These are phyloP conservation scores for Abelmoschus esculentus DNA, from an alignment of 345 rosid genomes.

Conservation along the genomic window DNA sequence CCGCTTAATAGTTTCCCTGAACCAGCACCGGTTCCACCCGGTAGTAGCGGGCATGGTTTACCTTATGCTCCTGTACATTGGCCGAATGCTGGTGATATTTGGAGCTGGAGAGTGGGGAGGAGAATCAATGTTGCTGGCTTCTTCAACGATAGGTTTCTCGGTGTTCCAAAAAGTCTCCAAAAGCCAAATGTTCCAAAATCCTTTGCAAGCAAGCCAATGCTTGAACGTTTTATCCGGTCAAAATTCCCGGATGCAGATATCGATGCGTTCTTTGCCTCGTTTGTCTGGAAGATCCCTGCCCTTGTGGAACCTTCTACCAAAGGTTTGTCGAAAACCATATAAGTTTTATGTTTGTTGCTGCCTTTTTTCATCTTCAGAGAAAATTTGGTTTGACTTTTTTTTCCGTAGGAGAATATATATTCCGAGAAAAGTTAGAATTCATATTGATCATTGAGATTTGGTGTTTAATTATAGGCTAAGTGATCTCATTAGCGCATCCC, in stretches of 20 bases:
- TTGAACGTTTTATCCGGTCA: conserved; percentile 38
- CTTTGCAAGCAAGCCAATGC: conserved; percentile 49
- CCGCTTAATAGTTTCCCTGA: background rate
- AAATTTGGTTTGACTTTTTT: background rate
- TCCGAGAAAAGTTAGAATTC: background rate
- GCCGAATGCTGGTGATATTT: conserved; percentile 71
- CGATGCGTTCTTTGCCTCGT: conserved; percentile 46
- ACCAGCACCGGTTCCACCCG: conserved; percentile 24
- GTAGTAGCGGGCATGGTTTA: conserved; percentile 55
- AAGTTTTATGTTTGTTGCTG: background rate
- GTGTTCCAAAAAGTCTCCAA: conserved; percentile 44
- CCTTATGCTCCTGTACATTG: conserved; percentile 81
- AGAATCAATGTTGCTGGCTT: conserved; percentile 41
- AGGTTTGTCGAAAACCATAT: background rate
- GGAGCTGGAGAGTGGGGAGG: conserved; percentile 87
- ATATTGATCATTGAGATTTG: background rate
- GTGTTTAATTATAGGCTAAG: background rate
- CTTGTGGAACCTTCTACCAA: conserved; percentile 17
- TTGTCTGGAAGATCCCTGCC: conserved; percentile 72
- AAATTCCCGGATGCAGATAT: conserved; percentile 48
- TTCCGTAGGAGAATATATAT: no score
- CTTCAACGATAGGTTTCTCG: conserved; percentile 48
- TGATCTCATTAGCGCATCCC: background rate
- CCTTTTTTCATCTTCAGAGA: background rate
- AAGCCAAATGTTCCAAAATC: conserved; percentile 10